Base-by-base conservation (phyloP, 2,329 filamentous ascomycete species). In the Fusarium azukiicola region DNA sequence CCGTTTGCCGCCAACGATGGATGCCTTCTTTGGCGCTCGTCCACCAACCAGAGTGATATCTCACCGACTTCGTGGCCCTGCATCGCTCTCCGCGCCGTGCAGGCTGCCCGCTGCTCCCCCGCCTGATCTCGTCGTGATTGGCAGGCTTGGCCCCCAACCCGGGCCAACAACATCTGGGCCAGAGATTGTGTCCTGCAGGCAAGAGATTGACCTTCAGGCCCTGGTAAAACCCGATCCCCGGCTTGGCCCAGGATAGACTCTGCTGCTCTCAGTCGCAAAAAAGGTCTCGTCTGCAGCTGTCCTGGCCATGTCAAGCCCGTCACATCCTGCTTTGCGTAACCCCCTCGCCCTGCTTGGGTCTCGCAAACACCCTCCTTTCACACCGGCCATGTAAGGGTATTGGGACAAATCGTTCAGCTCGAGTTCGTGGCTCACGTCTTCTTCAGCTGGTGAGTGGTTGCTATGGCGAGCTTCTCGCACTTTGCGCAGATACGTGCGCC, bases 161-260 rank as follows among this genome's bases (percentile, higher is more conserved):
- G 23, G 69, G 77, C 27, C 27, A 32, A 32, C 75, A 77, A 66
- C 76, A 46, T 70, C 67, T 69, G 64, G 68, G 71, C 73, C 68
- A 80, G 73, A 82, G 73, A 82, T 81, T 80, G 74, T 71, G 71
- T 74, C 54, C 73, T 73, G 78, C 74, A 71, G 73, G 68, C 61
- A 69, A 75, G 75, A 74, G 73, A 79, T 78, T 79, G 72, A 50
- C 52, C 73, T 74, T 72, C 74, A 32, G 27, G 70, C 75, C 70
- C 72, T 71, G 68, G 58, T 63, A 72, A 72, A 32, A 23, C 50
- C 58, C 52, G 74, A 74, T 67, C 72, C 27, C 52, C 69, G 72
- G 58, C 46, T 68, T 79, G 70, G 71, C 74, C 75, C 61, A 50
- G 72, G 73, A 49, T 61, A 76, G 70, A 69, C 70, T 70, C 52